Evolutionary conservation across 2,329 filamentous ascomycete species (phyloP), one percentile per base, ranked within the genome.

Genomic region (Colletotrichum falcatum): DNA sequence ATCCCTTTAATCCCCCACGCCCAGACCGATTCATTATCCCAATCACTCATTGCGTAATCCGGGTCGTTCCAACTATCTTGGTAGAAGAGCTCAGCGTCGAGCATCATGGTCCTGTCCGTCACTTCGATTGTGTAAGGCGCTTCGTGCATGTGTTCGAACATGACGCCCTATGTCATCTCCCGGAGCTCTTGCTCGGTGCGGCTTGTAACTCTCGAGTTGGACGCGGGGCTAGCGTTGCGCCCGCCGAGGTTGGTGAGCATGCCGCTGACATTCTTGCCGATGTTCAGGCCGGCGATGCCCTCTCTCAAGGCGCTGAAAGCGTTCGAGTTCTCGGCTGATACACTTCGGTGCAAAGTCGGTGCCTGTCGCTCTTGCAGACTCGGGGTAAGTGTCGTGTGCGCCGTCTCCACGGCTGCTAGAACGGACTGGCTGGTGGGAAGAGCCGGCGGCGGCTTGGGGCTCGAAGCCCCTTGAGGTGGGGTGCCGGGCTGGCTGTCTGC

Each of bases 381-480:
- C 0, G 84, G 83, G 1, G 85, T 88, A 26, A 88, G 76, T 6
- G 84, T 83, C 53, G 85, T 82, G 66, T 90, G 84, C 0, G 87
- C 85, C 1, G 85, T 88, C 76, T 92, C 90, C 4, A 91, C 84
- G 0, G 86, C 86, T 0, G 86, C 81, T 23, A 92, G 79, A 4
- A 91, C 88, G 1, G 89, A 90, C 44, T 84, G 83, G 72, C 81
- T 84, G 2, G 77, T 76, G 0, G 78, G 75, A 16, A 84, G 74
- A 5, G 79, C 77, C 0, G 53, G 53, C 20, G 83, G 80, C 0
- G 82, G 80, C 58, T 79, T 80, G 2, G 84, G 79, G 35, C 81
- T 83, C 14, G 76, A 72, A 18, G 73, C 63, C 23, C n/a, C 69
- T 48, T 67, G 65, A 55, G 49, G 71, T 65, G 33, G 78, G 66